Evolutionary conservation across 1,139 yeast species (phyloP).

Genomic region (Sugiyamaella castrensis): DNA sequence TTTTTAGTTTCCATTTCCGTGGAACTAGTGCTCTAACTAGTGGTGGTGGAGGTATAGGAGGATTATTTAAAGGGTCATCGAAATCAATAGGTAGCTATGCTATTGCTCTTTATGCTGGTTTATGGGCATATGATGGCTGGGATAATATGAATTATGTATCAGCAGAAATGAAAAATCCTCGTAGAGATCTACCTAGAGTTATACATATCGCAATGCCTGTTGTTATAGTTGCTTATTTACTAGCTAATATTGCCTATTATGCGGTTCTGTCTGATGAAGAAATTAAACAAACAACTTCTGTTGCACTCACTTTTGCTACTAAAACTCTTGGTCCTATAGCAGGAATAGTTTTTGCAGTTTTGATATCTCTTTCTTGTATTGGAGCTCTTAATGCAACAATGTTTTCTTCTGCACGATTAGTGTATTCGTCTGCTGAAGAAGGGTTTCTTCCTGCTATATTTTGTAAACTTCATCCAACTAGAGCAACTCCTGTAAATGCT

Average conservation of each 20-base stretch:
- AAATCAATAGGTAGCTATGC: slow-evolving; percentile 36
- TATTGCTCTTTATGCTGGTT: slow-evolving; percentile 42
- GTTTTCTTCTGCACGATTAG: slow-evolving; percentile 40
- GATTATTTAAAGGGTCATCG: slow-evolving; percentile 33
- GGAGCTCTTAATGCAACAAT: slow-evolving; percentile 44
- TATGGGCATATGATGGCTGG: slow-evolving; percentile 49
- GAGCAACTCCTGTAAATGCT: slow-evolving; percentile 40
- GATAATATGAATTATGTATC: slow-evolving; percentile 44
- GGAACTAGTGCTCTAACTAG: slow-evolving; percentile 28
- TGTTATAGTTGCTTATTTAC: slow-evolving; percentile 39
- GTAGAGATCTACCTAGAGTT: slow-evolving; percentile 41
- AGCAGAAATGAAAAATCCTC: slow-evolving; percentile 42
- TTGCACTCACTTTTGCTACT: slow-evolving; percentile 39
- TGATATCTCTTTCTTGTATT: slow-evolving; percentile 41
- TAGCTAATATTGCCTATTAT: slow-evolving; percentile 41
- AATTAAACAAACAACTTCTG: slow-evolving; percentile 37
- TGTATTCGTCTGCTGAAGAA: slow-evolving; percentile 40
- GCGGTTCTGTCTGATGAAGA: slow-evolving; percentile 37
- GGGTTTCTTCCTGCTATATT: slow-evolving; percentile 38
- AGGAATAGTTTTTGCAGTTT: slow-evolving; percentile 35
- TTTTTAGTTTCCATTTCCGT: slow-evolving; percentile 27
- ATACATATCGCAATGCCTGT: slow-evolving; percentile 43
- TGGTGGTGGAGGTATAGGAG: slow-evolving; percentile 19
- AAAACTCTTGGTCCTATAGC: slow-evolving; percentile 35
- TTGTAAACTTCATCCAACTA: slow-evolving; percentile 28